Base-by-base conservation (phyloP, 768 basidiomycete species). In the Hydnomerulius pinastri region DNA sequence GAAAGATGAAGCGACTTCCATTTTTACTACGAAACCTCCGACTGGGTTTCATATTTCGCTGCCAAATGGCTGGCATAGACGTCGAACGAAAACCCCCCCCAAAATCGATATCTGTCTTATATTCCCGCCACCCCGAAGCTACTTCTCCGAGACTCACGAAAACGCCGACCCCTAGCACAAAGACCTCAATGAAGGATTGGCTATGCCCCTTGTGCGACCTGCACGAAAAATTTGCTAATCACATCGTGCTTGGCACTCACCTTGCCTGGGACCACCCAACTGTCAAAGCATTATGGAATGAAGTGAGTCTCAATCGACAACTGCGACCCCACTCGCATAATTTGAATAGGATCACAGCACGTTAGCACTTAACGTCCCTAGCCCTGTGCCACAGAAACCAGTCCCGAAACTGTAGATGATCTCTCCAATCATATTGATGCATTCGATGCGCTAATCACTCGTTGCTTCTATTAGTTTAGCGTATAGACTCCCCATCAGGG, bases 171-270 rank as follows among this genome's bases (percentile, higher is more conserved):
- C 50, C 21, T 37, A 48, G 21, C 8, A 50, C 56, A 24, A 61
- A 53, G 30, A 65, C 67, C 12, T 57, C 48, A 9, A 66, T 75
- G 61, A 53, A 51, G 17, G 55, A 64, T 2, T 81, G 77, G 73
- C 33, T 64, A 33, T 86, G 84, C 55, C 82, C 84, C 0, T 55
- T 85, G n/a, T 86, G 84, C 56, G 69, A 71, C 29, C 46, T 80
- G 9, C 71, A 80, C 41, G 69, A 66, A 20, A 51, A 50, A 0
- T 80, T 86, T 38, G 41, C 55, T 7, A 77, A 75, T 20, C 67
- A 62, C 11, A 70, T 59, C 23, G 73, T 78, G 71, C 64, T 86
- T 1, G 59, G 59, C 23, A 71, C 58, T n/a, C 84, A 86, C 58
- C 52, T 86, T 20, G 48, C 59, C 7, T 73, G 73, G 67, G 79